phyloP scores from a whole-genome alignment of 306 rosid genomes.

The Mucuna pruriens region DNA sequence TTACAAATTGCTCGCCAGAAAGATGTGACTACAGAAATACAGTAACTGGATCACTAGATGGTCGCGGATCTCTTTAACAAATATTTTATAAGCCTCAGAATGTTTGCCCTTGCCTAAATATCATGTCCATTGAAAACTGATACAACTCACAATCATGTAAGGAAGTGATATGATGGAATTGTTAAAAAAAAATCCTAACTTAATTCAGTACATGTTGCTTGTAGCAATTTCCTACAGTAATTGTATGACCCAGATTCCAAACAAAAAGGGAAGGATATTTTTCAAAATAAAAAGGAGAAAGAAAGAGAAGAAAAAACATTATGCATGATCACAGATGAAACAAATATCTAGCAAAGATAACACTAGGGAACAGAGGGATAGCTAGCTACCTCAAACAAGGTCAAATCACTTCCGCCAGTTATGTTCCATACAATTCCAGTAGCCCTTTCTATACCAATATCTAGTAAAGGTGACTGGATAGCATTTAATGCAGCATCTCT shows the following conservation, averaged over 20 bases:
- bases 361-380: conserved; percentile 12
- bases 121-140: conserved; percentile 16
- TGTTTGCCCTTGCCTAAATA: conserved; percentile 5
- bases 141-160: conserved; percentile 16
- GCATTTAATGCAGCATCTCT: conserved; percentile 99
- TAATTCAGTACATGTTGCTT: neutral
- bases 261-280: neutral
- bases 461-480: conserved; percentile 94
- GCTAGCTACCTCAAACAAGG: conserved; percentile 81
- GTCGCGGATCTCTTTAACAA: neutral
- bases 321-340: neutral
- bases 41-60: conserved; percentile 30
- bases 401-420: conserved; percentile 97
- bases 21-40: conserved; percentile 6
- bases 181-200: neutral
- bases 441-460: conserved; percentile 98
- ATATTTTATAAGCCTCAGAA: conserved; percentile 4
- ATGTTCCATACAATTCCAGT: conserved; percentile 99
- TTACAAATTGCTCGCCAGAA: conserved; percentile 8
- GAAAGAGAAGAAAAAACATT: neutral
- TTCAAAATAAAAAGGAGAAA: neutral
- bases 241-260: conserved; percentile 30
- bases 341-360: conserved; percentile 18
- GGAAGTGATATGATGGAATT: neutral
- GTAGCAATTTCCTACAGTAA: neutral